phyloP scores from a whole-genome alignment of 495 filamentous ascomycete genomes.

The Aspergillus egyptiacus region DNA sequence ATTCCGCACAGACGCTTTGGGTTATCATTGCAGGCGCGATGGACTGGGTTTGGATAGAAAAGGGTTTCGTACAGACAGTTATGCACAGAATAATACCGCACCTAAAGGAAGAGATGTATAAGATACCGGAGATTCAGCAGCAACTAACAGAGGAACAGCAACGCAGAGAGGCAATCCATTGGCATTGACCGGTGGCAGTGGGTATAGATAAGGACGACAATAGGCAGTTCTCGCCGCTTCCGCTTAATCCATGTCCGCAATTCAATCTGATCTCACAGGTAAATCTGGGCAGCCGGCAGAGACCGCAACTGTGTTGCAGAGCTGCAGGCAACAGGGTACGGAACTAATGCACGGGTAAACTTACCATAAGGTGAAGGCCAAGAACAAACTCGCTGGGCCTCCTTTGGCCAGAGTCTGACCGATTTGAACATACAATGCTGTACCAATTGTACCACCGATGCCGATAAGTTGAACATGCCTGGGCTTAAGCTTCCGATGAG shows the following conservation, averaged over 20 bases:
- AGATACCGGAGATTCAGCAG: constrained; percentile 15
- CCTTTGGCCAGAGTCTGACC: constrained; percentile 61
- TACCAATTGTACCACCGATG: constrained; percentile 75
- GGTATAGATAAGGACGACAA: not conserved
- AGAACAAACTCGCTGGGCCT: constrained; percentile 68
- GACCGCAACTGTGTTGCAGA: not conserved
- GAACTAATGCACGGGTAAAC: constrained; percentile 8
- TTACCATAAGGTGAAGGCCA: constrained; percentile 56
- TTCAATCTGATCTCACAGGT: not conserved
- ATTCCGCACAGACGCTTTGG: constrained; percentile 5
- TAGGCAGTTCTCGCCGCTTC: not conserved
- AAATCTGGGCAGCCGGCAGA: not conserved
- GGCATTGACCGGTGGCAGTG: not conserved
- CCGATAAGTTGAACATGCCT: constrained; percentile 70
- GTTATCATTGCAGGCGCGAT: not conserved
- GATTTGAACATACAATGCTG: constrained; percentile 72
- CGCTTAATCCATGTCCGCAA: too few relatives aligned
- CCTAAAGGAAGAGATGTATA: constrained; percentile 40
- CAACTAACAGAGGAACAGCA: not conserved
- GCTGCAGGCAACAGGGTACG: not conserved
- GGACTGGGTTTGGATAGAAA: constrained; percentile 1
- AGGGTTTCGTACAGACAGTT: constrained; percentile 48
- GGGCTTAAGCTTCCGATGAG: constrained; percentile 55
- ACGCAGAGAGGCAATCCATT: not conserved
- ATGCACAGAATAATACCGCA: constrained; percentile 64